Base-by-base conservation (phyloP, 441 rosid species). In the Mallotus repandus region DNA sequence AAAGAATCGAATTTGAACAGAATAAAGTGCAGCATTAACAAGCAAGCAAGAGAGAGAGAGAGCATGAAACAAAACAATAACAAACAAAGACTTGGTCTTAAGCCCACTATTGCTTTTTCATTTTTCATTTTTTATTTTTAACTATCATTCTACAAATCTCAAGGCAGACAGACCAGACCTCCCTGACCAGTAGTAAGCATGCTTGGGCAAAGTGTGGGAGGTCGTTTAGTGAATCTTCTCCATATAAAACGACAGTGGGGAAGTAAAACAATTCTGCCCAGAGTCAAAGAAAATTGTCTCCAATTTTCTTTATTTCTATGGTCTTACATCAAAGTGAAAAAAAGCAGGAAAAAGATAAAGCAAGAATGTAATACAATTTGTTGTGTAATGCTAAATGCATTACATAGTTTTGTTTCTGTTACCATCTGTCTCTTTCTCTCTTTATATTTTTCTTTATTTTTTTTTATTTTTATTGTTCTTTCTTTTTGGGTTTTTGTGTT, bases 1-100 rank as follows among this genome's bases (percentile, higher is more conserved):
- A 82, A 86, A 86, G 91, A 75, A 76, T 85, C 82, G 64, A 81
- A 78, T 86, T 90, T 89, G 89, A 87, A 90, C 88, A 85, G 87
- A 86, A 82, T 86, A 91, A 91, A 93, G 96, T 79, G 86, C 82
- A 82, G 74, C 73, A 78, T 74, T 74, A 65, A 74, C 41, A 38
- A 38, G 41, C 41, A 38, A 38, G 41, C 41, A 38, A 62, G 68
- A 77, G 81, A 76, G 66, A 61, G 63, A 45, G 4, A 10, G 4
- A 16, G 21, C 32, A 54, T 56, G 50, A 70, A 63, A 68, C 70
- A 80, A 45, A 38, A 38, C 41, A 38, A 4, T 38, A 38, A 38
- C 41, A 38, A 38, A 38, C 41, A 38, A 66, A 38, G 80, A 69
- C 77, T 79, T 18, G 56, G 76, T 75, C 79, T 48, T 22, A 63